These are phyloP conservation scores for Talaromyces marneffei DNA, from an alignment of 2,329 filamentous ascomycete genomes.

Conservation along the genomic window DNA sequence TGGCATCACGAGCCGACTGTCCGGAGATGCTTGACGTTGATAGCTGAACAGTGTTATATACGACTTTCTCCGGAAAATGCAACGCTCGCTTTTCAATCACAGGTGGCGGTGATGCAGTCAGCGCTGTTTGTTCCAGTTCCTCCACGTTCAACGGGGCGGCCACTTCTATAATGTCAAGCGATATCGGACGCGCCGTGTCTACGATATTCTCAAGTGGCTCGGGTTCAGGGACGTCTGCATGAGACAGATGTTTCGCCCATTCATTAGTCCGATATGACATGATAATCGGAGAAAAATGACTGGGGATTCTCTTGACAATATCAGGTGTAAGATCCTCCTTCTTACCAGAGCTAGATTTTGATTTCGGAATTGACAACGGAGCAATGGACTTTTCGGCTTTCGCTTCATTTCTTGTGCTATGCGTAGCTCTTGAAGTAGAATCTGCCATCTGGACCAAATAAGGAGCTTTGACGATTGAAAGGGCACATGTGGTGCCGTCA, in stretches of 20 bases:
- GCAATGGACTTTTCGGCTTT: not conserved
- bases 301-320: constrained; percentile 55
- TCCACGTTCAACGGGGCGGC: constrained; percentile 58
- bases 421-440: not conserved
- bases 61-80: not conserved
- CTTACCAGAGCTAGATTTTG: constrained; percentile 17
- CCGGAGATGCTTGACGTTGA: not conserved
- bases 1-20: not conserved
- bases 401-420: not conserved
- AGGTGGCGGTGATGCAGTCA: constrained; percentile 44
- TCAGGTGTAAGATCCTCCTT: constrained; percentile 27
- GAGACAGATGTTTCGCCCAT: constrained; percentile 84
- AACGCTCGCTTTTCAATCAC: constrained; percentile 21
- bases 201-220: constrained; percentile 33
- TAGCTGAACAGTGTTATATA: constrained; percentile 3
- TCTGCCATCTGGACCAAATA: constrained; percentile 1
- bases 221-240: constrained; percentile 66
- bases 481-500: not conserved
- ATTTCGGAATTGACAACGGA: constrained; percentile 8
- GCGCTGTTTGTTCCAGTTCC: constrained; percentile 60
- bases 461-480: not conserved
- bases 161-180: constrained; percentile 40
- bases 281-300: constrained; percentile 68
- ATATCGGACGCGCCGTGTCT: constrained; percentile 6
- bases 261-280: constrained; percentile 86